Base-by-base conservation (phyloP, 768 basidiomycete genomes). In the Tephrocybe rancida region DNA sequence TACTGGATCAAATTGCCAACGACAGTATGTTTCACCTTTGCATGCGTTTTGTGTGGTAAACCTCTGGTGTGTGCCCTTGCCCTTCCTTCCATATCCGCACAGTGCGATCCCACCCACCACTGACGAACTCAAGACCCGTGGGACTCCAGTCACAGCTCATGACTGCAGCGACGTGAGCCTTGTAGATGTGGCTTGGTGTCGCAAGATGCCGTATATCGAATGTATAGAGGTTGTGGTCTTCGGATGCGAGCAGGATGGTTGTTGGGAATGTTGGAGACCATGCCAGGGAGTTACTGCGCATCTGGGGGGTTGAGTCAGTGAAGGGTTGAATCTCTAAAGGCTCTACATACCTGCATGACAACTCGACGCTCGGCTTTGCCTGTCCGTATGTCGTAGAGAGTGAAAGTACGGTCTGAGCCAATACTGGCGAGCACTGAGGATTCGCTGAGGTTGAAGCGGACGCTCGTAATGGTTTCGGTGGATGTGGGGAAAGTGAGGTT, bases 41-140 rank as follows among this genome's bases (percentile, higher is more conserved):
- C 97, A 99, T 99, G 41, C 97, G 90, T 73, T 98, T 98, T 14
- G 95, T 96, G 69, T 98, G 96, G 66, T 98, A 99, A 6, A 95
- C 88, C 67, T 98, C 96, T 14, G 90, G 84, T 6, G 80, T 79
- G 26, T 84, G 84, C 0, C 95, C 95, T 37, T 79, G 83, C 24
- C 89, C 92, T 61, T 92, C 86, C 60, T 87, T 86, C 96, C 96
- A 99, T 68, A 98, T 83, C 54, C 95, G 78, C 41, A 98, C 80
- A 2, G 95, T 98, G 41, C 95, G 82, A 69, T 99, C 97, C 88
- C 96, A 98, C 2, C 92, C 90, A 10, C 97, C 97, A 57, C 90
- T 93, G 24, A 98, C 95, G 67, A 98, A 97, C 64, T 95, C 95
- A 29, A 88, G 78, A 10, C 97, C 97, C 0, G 95, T 98, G 0